Evolutionary conservation across 306 rosid genomes (phyloP).

Genomic region (Gynostemma pentaphyllum): DNA sequence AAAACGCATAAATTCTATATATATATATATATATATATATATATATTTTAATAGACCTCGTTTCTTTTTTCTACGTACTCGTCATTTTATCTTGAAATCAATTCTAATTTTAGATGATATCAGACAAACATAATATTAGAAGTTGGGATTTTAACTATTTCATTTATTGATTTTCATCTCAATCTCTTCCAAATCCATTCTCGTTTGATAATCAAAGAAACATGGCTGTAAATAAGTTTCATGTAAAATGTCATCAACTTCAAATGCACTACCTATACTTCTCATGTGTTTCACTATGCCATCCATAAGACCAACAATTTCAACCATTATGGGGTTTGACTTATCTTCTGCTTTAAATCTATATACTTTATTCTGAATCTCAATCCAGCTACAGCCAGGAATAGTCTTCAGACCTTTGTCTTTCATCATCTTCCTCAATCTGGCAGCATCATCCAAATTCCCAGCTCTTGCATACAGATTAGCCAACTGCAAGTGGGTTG

Average conservation of each 20-base stretch:
- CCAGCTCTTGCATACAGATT: constrained; percentile 67
- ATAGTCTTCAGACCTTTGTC: constrained; percentile 48
- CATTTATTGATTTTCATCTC: too few species aligned
- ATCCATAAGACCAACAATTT: constrained; percentile 28
- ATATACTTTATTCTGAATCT: constrained; percentile 37
- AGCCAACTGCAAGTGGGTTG: constrained; percentile 55
- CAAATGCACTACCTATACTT: constrained; percentile 21
- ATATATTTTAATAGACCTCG: too few species aligned
- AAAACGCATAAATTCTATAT: too few species aligned
- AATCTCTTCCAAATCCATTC: too few species aligned
- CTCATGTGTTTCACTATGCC: constrained; percentile 54
- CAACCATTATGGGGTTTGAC: constrained; percentile 36
- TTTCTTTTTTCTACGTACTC: too few species aligned
- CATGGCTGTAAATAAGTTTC: neutral
- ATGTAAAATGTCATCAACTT: neutral
- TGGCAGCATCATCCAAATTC: constrained; percentile 43
- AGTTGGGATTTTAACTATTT: too few species aligned
- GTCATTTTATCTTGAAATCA: too few species aligned
- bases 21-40: too few species aligned
- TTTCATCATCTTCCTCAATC: constrained; percentile 56
- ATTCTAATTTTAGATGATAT: too few species aligned
- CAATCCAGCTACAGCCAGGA: constrained; percentile 79
- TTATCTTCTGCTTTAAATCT: constrained; percentile 59
- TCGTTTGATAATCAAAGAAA: too few species aligned
- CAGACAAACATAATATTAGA: too few species aligned